Percentiles rank a stretch among this genome's conserved stretches.
These are phyloP conservation scores for Colletotrichum abscissum DNA, from an alignment of 2,329 filamentous ascomycete species.

Conservation along the genomic window DNA sequence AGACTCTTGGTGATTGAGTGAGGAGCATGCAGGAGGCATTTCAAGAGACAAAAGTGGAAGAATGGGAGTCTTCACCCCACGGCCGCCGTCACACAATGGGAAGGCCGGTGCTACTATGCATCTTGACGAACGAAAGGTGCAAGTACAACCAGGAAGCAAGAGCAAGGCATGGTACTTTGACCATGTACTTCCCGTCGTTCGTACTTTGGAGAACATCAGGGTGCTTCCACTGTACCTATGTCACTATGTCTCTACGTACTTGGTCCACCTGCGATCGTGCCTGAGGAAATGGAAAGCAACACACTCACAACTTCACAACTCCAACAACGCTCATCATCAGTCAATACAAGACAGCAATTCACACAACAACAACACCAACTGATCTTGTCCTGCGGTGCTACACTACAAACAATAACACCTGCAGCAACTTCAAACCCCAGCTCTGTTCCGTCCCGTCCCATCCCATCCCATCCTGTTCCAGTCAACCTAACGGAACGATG, in stretches of 20 bases:
- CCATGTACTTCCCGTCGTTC: neutral
- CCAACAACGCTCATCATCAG: neutral
- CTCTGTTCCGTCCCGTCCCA: conserved; percentile 7
- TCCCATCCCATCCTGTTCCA: conserved; percentile 10
- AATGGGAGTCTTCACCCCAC: neutral
- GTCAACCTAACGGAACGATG: neutral
- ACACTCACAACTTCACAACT: neutral
- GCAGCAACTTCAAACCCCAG: neutral
- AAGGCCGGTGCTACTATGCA: neutral
- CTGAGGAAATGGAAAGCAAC: neutral
- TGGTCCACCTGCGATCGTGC: neutral
- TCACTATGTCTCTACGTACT: neutral
- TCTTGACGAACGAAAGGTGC: neutral
- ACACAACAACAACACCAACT: no score
- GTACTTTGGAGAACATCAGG: neutral
- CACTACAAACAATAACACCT: neutral
- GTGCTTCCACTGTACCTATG: no score
- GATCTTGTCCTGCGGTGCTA: no score
- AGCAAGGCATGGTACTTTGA: neutral
- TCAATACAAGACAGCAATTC: neutral
- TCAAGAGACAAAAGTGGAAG: neutral
- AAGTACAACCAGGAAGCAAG: neutral
- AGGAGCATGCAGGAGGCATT: no score
- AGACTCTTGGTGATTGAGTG: neutral
- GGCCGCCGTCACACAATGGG: neutral